Evolutionary conservation across 2,329 filamentous ascomycete species (phyloP), one percentile per base, ranked within the genome.

Genomic region (Cercospora sp.): DNA sequence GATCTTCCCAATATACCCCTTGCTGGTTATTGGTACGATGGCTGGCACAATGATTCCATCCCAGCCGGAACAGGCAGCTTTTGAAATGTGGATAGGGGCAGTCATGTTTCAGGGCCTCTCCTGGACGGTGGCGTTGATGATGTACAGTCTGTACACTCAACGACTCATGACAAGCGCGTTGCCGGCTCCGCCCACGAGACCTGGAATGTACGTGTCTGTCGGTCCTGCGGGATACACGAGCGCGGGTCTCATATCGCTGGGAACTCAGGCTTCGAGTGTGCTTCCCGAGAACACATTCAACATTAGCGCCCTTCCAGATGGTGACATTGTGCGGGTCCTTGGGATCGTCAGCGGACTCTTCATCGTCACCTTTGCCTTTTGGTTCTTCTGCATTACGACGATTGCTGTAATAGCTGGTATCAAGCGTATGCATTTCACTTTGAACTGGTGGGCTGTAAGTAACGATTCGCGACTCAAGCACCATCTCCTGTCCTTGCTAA

Each of bases 401-500:
- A 69, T 83, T 0, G 76, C 78, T 2, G 77, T 82, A 9, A n/a
- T 82, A 66, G 32, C 79, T 18, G 78, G 80, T 37, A 69, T 77
- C 9, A 76, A 79, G 16, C 77, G 80, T 12, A 86, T 84, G 75
- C 72, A 71, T 1, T 86, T 86, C 75, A 81, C 83, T 7, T 75
- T 86, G 28, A 82, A 79, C 75, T 90, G 87, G 88, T 89, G 86
- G 83, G 86, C 87, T 55, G 69, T 71, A 65, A 49, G 69, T 71
- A 34, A 34, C 32, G 32, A 34, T 13, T 34, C 32, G 12, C 32
- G 32, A 34, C 32, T 10, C 32, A 26, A 8, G 28, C 5, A 18
- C 24, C 8, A 13, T 26, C 10, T 4, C 9, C 13, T 16, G 10
- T 34, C 1, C 7, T n/a, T 40, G 18, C 62, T 65, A 12, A 65